These are phyloP conservation scores for Pseudocercospora cruenta DNA, from an alignment of 2,329 filamentous ascomycete species.

Conservation along the genomic window DNA sequence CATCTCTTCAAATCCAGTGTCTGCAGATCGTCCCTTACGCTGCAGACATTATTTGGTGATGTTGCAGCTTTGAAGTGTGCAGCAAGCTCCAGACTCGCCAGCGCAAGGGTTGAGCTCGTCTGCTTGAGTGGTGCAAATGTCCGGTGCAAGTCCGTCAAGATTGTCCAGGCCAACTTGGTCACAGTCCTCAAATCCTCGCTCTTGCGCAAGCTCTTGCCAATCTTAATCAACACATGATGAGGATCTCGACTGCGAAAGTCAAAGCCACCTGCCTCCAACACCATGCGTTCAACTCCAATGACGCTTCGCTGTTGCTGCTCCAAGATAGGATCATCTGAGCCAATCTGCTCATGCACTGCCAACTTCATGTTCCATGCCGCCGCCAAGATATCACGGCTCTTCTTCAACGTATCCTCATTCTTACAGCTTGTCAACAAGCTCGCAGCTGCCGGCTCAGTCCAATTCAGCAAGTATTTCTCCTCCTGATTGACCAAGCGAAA, in stretches of 20 bases:
- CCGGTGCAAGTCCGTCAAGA: slow-evolving; percentile 87
- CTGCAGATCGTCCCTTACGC: slow-evolving; percentile 35
- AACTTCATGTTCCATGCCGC: slow-evolving; percentile 84
- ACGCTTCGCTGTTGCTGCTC: slow-evolving; percentile 78
- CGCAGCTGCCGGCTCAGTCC: slow-evolving; percentile 82
- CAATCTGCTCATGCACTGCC: slow-evolving; percentile 64
- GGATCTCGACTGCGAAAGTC: slow-evolving; percentile 91
- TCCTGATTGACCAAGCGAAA: slow-evolving; percentile 87
- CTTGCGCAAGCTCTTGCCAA: slow-evolving; percentile 45
- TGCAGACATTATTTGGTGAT: slow-evolving; percentile 23
- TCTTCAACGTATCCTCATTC: slow-evolving; percentile 96
- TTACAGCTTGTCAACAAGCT: slow-evolving; percentile 93
- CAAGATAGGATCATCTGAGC: slow-evolving; percentile 82
- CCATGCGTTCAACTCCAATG: slow-evolving; percentile 86
- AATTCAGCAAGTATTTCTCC: slow-evolving; percentile 69
- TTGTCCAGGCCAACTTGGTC: slow-evolving; percentile 70
- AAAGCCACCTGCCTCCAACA: slow-evolving; percentile 90
- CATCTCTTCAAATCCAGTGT: slow-evolving; percentile 52
- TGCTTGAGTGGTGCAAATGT: slow-evolving; percentile 93
- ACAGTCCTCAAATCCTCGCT: slow-evolving; percentile 52
- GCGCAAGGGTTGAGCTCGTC: slow-evolving; percentile 79
- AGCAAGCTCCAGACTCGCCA: slow-evolving; percentile 80
- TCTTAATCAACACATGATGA: slow-evolving; percentile 81
- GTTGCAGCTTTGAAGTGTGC: slow-evolving; percentile 59
- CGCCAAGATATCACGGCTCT: slow-evolving; percentile 89